Percentiles rank a stretch among this genome's conserved stretches.
Conservation (phyloP, 2,329 filamentous ascomycete species). For the Podosphaera leucotricha region DNA sequence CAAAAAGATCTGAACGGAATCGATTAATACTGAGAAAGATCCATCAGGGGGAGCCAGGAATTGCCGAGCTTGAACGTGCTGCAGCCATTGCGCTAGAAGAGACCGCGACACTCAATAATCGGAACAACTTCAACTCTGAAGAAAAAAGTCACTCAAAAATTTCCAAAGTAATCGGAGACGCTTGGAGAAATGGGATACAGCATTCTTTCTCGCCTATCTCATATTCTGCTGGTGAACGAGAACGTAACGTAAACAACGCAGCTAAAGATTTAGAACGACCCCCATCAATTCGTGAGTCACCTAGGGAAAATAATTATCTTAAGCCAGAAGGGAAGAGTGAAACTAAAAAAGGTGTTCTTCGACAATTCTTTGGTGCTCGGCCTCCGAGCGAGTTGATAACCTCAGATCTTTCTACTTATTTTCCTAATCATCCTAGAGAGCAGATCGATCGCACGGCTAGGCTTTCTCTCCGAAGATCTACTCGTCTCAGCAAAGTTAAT, state of each 20-base stretch:
- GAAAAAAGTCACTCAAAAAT: constrained; percentile 69
- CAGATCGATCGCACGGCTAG: constrained; percentile 91
- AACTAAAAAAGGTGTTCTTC: constrained; percentile 34
- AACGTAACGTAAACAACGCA: constrained; percentile 38
- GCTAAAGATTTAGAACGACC: constrained; percentile 34
- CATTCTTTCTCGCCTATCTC: constrained; percentile 71
- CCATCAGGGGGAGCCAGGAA: constrained; percentile 73
- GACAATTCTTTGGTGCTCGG: constrained; percentile 73
- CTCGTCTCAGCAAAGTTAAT: constrained; percentile 74
- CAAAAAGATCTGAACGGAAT: constrained; percentile 64
- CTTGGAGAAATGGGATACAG: constrained; percentile 55
- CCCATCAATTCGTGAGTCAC: constrained; percentile 18
- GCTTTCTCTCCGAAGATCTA: constrained; percentile 73
- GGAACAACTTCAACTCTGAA: constrained; percentile 32
- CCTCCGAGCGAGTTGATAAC: constrained; percentile 95
- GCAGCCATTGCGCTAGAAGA: constrained; percentile 80
- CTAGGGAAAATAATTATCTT: constrained; percentile 4
- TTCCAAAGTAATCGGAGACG: constrained; percentile 71
- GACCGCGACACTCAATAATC: constrained; percentile 46
- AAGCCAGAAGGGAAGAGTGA: constrained; percentile 7
- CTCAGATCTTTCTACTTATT: constrained; percentile 88
- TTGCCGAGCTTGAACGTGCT: constrained; percentile 65
- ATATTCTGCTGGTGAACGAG: constrained; percentile 33
- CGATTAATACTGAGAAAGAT: constrained; percentile 79
- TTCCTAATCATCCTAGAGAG: constrained; percentile 81